phyloP scores from a whole-genome alignment of 208 protist genomes.

The Endotrypanum monterogeii region DNA sequence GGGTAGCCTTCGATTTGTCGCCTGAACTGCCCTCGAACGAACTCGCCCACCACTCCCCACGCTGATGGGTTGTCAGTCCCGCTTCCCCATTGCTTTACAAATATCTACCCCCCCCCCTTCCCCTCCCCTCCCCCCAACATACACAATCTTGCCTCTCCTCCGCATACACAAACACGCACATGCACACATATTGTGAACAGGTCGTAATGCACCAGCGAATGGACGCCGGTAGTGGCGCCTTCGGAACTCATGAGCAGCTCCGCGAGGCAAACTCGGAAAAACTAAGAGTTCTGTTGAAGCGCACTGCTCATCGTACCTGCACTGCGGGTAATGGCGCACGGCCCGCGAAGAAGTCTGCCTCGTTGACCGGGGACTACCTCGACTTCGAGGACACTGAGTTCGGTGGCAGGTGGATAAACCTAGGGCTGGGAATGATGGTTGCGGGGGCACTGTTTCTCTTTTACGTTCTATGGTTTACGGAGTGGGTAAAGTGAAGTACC shows the following conservation, averaged over 20 bases:
- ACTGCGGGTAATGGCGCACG: conserved; percentile 1
- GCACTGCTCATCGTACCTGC: conserved; percentile 13
- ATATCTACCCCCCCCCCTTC: no score
- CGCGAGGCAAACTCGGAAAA: conserved; percentile 29
- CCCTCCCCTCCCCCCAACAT: neutral
- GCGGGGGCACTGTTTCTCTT: conserved; percentile 34
- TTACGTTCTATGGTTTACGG: conserved; percentile 59
- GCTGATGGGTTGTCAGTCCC: neutral
- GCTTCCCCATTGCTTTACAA: no score
- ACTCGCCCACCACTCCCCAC: no score
- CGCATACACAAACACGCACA: no score
- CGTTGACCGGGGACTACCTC: conserved; percentile 36
- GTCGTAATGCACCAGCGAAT: conserved; percentile 13
- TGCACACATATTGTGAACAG: neutral
- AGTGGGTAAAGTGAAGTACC: conserved; percentile 31
- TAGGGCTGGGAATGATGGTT: conserved; percentile 23
- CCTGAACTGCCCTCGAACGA: no score
- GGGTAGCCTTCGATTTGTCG: no score
- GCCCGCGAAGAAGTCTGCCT: conserved; percentile 17
- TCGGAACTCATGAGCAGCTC: conserved; percentile 15
- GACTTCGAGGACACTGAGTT: conserved; percentile 38
- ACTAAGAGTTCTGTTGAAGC: conserved; percentile 18
- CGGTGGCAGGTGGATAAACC: conserved; percentile 33
- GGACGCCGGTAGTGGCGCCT: conserved; percentile 18
- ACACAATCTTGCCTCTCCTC: no score